Base-by-base conservation (phyloP, 176 grass and related monocot genomes). In the Cenchrus americanus region DNA sequence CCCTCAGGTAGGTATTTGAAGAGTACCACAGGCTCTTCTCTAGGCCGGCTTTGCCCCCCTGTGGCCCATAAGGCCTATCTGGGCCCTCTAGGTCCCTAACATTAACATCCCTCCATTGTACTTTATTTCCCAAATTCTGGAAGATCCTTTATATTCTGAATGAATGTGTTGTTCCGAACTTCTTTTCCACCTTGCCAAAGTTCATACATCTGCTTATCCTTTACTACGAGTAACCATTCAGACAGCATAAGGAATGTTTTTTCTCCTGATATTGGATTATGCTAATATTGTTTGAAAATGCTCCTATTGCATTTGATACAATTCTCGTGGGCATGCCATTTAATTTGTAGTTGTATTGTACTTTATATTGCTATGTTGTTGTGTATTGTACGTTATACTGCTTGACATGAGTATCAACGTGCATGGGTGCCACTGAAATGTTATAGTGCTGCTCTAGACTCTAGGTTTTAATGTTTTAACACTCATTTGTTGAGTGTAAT, bases 401-500 rank as follows among this genome's bases (percentile, higher is more conserved):
- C 14, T 15, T 37, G 15, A 73, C 22, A 53, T 53, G 27, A 82
- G 59, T 5, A n/a, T 80, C 30, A 11, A 34, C 71, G 78, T 23
- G 27, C 64, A 85, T 69, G 49, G 50, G 59, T 32, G 73, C 63
- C 14, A 55, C 27, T 17, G 5, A 21, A 62, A 23, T 64, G 11
- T 83, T 62, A 69, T 57, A 77, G 12, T 55, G 23, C 19, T 0
- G 50, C 79, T 74, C 52, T 55, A 23, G n/a, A 60, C n/a, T 60
- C 57, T 60, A 58, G 34, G 40, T 63, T 46, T 85, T 49, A 12
- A 48, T 49, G 30, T 73, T 78, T 73, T 73, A 27, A 60, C 83
- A 78, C 24, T 82, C n/a, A 17, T 89, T 78, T 84, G 43, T 19
- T 60, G 46, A 61, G 58, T 85, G 47, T 46, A 70, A 34, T 71